phyloP scores from a whole-genome alignment of 371 early-diverging fungal genomes.

The Mucor piriformis region DNA sequence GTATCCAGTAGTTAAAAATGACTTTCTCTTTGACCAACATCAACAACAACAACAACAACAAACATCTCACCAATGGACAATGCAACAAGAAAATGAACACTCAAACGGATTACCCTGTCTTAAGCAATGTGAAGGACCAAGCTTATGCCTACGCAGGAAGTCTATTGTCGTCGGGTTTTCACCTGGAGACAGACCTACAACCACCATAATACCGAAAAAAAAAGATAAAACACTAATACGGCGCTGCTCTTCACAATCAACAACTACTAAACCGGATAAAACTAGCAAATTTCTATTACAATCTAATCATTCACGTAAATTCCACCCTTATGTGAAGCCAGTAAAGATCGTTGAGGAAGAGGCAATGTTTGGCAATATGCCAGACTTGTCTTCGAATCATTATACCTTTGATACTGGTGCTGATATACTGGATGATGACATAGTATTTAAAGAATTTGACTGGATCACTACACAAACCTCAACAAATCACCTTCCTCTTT shows the following conservation, averaged over 20 bases:
- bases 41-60: conserved; percentile 5
- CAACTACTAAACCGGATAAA: conserved; percentile 19
- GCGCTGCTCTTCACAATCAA: conserved; percentile 9
- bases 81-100: too few species aligned
- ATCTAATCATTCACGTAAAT: too few species aligned
- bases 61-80: not conserved
- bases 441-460: conserved; percentile 20
- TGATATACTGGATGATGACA: conserved; percentile 17
- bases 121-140: too few species aligned
- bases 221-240: not conserved
- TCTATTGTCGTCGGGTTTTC: conserved; percentile 21
- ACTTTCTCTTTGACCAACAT: conserved; percentile 7
- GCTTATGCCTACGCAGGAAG: not conserved
- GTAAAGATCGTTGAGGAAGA: not conserved
- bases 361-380: conserved; percentile 17
- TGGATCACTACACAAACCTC: conserved; percentile 2
- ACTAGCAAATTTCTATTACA: not conserved
- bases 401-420: not conserved
- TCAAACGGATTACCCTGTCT: too few species aligned
- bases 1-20: conserved; percentile 13
- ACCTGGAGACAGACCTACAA: conserved; percentile 15
- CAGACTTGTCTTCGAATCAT: not conserved
- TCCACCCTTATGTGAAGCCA: not conserved
- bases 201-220: conserved; percentile 20
- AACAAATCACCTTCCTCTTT: conserved; percentile 3